Evolutionary conservation across 2,329 filamentous ascomycete species (phyloP).

Genomic region (Phaeosphaeriaceae sp.): DNA sequence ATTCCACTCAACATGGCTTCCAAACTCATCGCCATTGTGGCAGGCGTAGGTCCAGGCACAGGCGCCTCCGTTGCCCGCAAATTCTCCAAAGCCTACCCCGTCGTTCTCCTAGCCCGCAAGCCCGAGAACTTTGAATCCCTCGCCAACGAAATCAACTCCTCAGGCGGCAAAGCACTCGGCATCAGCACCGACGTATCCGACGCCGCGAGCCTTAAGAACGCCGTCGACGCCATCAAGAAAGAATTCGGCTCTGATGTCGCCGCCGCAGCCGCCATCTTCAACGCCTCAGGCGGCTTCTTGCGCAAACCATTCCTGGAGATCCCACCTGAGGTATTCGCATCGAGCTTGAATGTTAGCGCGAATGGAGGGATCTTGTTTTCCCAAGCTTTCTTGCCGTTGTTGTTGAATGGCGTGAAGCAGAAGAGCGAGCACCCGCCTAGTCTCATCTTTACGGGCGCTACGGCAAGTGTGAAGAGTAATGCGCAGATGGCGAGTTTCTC

Average conservation of each 20-base stretch:
- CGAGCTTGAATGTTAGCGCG: conserved; percentile 54
- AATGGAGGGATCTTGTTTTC: conserved; percentile 79
- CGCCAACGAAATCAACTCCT: conserved; percentile 70
- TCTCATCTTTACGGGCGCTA: conserved; percentile 86
- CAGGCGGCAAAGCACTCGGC: conserved; percentile 74
- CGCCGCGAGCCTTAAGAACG: conserved; percentile 61
- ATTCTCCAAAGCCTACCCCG: conserved; percentile 71
- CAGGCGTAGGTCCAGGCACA: conserved; percentile 77
- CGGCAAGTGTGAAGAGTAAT: conserved; percentile 77
- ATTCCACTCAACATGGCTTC: conserved; percentile 41
- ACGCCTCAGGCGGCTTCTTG: conserved; percentile 67
- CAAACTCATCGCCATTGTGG: conserved; percentile 71
- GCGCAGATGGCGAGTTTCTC: conserved; percentile 75
- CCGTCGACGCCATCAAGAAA: conserved; percentile 68
- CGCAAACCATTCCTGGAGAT: conserved; percentile 69
- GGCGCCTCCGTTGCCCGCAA: conserved; percentile 66
- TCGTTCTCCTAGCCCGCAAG: conserved; percentile 76
- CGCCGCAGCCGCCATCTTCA: conserved; percentile 70
- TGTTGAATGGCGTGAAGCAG: conserved; percentile 66
- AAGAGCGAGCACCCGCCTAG: conserved; percentile 71
- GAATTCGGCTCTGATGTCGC: conserved; percentile 61
- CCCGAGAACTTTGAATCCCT: conserved; percentile 70
- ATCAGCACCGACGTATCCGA: conserved; percentile 71
- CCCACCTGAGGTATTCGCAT: conserved; percentile 63
- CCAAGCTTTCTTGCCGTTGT: conserved; percentile 72